Evolutionary conservation across 495 filamentous ascomycete species (phyloP), one percentile per base, ranked within the genome.

Genomic region (Penicillium canariense): DNA sequence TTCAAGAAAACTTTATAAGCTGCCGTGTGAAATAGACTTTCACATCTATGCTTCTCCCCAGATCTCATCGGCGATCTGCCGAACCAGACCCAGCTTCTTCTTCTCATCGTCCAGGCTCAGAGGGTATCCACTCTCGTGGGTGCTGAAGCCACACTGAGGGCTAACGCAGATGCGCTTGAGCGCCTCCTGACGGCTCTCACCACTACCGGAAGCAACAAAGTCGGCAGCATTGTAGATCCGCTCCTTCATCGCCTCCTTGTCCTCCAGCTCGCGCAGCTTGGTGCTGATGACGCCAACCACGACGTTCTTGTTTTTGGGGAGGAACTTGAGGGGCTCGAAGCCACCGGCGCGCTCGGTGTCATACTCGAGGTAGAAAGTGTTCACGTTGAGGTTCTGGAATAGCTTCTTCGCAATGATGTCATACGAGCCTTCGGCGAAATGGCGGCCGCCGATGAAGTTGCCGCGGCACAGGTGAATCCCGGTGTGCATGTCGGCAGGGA

Each of bases 361-460:
- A 60, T 82, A 87, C 70, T 87, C 84, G 54, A 87, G 78, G 65
- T 87, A 87, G 71, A 84, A 87, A 2, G 82, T 86, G 55, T 84
- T 77, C 22, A 86, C 84, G 55, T 87, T 77, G 44, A 87, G 76
- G 31, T 79, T 77, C 66, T 80, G 73, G 71, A 87, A 87, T 28
- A 87, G 68, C 60, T 81, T 81, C 72, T 81, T 78, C 5, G 84
- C 84, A 25, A 87, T 85, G 45, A 78, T 78, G 66, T 87, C 84
- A 63, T 87, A 87, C 9, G 82, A 83, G 46, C 84, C 84, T 66
- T 86, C 81, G 30, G 84, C 79, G 62, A 87, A 87, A 69, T 70
- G 81, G 63, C 61, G 77, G 63, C 73, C 71, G 31, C 69, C 70
- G 43, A 79, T 72, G 58, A 77, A 70, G 56, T 70, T 70, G 9